Conservation (phyloP, 2,329 filamentous ascomycete genomes). For the Penicillium sp. region DNA sequence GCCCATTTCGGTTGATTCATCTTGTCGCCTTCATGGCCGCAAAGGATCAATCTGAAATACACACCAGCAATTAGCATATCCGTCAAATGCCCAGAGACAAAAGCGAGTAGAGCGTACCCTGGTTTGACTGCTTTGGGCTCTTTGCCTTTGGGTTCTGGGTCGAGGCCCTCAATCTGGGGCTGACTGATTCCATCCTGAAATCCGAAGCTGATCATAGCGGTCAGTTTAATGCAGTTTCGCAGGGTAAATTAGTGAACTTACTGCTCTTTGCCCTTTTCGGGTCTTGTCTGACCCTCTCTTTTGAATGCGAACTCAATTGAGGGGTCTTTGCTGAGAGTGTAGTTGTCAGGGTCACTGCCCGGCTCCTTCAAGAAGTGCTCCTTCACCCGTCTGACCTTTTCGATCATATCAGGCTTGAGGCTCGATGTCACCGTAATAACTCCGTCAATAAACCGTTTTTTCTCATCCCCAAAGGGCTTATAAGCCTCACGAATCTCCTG, state of each 20-base stretch:
- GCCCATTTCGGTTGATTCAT: conserved; percentile 35
- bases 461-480: not conserved
- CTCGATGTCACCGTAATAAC: conserved; percentile 1
- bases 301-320: not conserved
- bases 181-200: conserved; percentile 44
- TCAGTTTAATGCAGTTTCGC: not conserved
- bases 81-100: not conserved
- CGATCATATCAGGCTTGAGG: not conserved
- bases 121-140: conserved; percentile 17
- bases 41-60: conserved; percentile 33
- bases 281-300: conserved; percentile 2
- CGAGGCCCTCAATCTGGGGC: conserved; percentile 36
- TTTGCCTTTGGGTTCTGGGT: conserved; percentile 7
- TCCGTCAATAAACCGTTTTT: conserved; percentile 4
- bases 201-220: conserved; percentile 35
- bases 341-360: conserved; percentile 1
- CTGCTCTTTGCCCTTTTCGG: conserved; percentile 13
- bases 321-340: not conserved
- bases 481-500: conserved; percentile 6
- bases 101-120: conserved; percentile 17
- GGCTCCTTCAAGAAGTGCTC: not conserved
- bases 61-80: conserved; percentile 9
- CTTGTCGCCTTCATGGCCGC: conserved; percentile 40
- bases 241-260: conserved; percentile 6
- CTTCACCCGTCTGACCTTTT: not conserved